phyloP scores from a whole-genome alignment of 2,329 filamentous ascomycete genomes.

The Pseudogymnoascus sp. region DNA sequence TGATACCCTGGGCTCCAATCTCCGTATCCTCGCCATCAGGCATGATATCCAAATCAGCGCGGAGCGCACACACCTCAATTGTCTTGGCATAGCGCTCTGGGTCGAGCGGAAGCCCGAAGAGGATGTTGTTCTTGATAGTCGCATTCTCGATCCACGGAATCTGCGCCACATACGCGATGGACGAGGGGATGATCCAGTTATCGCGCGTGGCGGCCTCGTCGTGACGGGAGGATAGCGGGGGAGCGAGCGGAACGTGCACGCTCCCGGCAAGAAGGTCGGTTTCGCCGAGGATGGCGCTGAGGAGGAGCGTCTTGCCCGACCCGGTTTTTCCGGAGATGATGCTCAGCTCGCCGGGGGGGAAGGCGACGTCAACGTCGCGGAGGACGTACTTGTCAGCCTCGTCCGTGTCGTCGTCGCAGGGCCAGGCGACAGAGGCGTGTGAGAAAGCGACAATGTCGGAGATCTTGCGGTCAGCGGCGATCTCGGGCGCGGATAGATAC shows the following conservation, averaged over 20 bases:
- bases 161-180: conserved; percentile 69
- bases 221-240: conserved; percentile 46
- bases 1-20: conserved; percentile 78
- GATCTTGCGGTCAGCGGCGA: conserved; percentile 44
- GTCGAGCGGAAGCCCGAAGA: conserved; percentile 67
- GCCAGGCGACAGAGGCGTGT: conserved; percentile 66
- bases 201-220: conserved; percentile 52
- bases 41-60: conserved; percentile 70
- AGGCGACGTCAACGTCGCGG: conserved; percentile 55
- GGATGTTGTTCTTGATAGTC: conserved; percentile 68
- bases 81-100: conserved; percentile 64
- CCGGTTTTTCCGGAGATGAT: conserved; percentile 73
- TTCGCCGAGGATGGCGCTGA: conserved; percentile 69
- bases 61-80: conserved; percentile 63
- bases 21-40: conserved; percentile 71
- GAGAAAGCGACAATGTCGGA: conserved; percentile 58
- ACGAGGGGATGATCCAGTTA: conserved; percentile 62
- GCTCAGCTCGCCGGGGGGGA: conserved; percentile 62
- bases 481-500: conserved; percentile 62
- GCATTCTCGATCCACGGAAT: conserved; percentile 84
- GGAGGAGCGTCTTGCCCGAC: conserved; percentile 67
- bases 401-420: conserved; percentile 55
- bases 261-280: conserved; percentile 59
- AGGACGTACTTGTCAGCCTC: conserved; percentile 56
- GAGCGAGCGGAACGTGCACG: conserved; percentile 48